Evolutionary conservation across 2,329 filamentous ascomycete species (phyloP).

Genomic region (Elsinoe ampelina): DNA sequence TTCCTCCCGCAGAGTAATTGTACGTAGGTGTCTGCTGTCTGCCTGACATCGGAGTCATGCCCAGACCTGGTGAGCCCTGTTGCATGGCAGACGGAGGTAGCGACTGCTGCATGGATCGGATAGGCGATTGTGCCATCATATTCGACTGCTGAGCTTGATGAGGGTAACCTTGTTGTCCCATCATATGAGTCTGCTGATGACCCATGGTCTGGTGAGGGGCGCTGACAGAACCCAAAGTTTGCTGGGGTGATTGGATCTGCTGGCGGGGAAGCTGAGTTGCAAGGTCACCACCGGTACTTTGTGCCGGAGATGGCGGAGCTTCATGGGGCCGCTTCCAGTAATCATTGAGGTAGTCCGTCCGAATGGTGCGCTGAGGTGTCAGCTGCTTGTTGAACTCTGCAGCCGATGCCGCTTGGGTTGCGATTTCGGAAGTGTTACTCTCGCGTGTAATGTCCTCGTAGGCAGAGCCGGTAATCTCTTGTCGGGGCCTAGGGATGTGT

Average conservation of each 20-base stretch:
- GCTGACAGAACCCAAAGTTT: not conserved
- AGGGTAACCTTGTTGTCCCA: constrained; percentile 8
- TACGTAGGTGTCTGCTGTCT: constrained; percentile 38
- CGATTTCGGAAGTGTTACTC: constrained; percentile 65
- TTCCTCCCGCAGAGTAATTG: constrained; percentile 36
- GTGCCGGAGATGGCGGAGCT: constrained; percentile 47
- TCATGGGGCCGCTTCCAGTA: constrained; percentile 81
- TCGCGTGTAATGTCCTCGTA: constrained; percentile 82
- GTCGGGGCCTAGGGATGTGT: constrained; percentile 72
- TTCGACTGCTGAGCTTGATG: not conserved
- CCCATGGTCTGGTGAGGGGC: constrained; percentile 4
- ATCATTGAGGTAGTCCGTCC: constrained; percentile 68
- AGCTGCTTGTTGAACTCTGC: constrained; percentile 85
- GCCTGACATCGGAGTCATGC: constrained; percentile 30
- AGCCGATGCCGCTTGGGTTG: constrained; percentile 77
- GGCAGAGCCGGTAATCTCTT: constrained; percentile 77
- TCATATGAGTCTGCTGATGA: constrained; percentile 7
- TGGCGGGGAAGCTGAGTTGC: constrained; percentile 32
- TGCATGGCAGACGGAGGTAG: constrained; percentile 50
- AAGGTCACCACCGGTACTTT: constrained; percentile 31
- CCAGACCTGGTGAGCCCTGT: constrained; percentile 52
- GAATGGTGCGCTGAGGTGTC: constrained; percentile 68
- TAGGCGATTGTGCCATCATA: constrained; percentile 49
- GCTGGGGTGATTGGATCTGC: constrained; percentile 38
- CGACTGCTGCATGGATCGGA: constrained; percentile 58